phyloP scores from a whole-genome alignment of 1,284 basidiomycete species.

The Malassezia dermatis region DNA sequence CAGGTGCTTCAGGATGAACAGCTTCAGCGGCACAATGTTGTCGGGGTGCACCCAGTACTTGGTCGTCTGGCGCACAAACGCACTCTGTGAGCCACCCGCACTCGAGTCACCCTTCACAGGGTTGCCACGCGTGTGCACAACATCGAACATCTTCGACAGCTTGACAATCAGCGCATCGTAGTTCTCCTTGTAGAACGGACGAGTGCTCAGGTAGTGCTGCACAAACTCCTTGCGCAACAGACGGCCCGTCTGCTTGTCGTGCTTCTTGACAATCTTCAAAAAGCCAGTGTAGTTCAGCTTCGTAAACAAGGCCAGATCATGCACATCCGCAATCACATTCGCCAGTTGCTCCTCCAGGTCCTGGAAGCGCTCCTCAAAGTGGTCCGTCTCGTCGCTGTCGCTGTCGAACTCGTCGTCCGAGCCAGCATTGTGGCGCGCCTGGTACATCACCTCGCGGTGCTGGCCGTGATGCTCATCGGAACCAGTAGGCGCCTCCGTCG shows the following conservation, averaged over 20 bases:
- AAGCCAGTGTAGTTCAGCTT: conserved; percentile 92
- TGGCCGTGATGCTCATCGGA: conserved; percentile 53
- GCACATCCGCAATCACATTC: conserved; percentile 89
- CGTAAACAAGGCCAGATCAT: conserved; percentile 83
- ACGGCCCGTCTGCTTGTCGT: conserved; percentile 61
- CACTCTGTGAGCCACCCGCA: conserved; percentile 88
- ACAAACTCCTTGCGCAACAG: conserved; percentile 58
- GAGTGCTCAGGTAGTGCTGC: conserved; percentile 81
- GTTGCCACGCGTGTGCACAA: conserved; percentile 88
- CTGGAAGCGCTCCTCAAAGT: conserved; percentile 77
- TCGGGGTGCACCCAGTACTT: conserved; percentile 84
- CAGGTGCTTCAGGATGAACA: conserved; percentile 83
- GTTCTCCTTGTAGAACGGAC: conserved; percentile 79
- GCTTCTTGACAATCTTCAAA: conserved; percentile 97
- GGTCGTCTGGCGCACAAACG: conserved; percentile 92
- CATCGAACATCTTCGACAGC: conserved; percentile 85
- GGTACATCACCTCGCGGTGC: conserved; percentile 17
- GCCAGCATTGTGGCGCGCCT: conserved; percentile 52
- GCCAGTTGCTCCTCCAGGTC: conserved; percentile 89
- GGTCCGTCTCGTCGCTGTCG: conserved; percentile 60
- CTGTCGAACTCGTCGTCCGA: conserved; percentile 54
- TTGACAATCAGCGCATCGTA: conserved; percentile 85
- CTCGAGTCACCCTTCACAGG: conserved; percentile 85
- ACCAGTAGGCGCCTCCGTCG: conserved; percentile 26
- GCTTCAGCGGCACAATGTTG: conserved; percentile 83